A percentile compares a stretch with the other conserved stretches of the same genome.
Conservation (phyloP, 1,284 basidiomycete species). For the Ustilago sp. region DNA sequence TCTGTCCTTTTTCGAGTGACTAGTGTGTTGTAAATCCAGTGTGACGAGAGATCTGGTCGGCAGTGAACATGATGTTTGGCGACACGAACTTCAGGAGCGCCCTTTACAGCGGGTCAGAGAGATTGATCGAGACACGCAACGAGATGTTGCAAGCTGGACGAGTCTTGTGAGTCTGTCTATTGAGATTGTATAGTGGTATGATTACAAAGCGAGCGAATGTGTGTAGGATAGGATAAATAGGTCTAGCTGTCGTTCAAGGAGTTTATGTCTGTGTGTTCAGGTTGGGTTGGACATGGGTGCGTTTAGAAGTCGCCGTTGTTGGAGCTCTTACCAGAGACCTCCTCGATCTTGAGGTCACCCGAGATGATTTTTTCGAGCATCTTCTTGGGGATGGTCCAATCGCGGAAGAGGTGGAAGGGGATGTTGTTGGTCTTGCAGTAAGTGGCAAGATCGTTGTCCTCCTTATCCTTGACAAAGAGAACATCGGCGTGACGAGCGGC, state of each 20-base stretch:
- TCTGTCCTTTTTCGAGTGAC: not conserved
- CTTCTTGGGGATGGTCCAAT: slow-evolving; percentile 66
- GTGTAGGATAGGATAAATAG: slow-evolving; percentile 6
- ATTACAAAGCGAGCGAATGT: slow-evolving; percentile 10
- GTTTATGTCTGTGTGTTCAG: slow-evolving; percentile 4
- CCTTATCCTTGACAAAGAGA: slow-evolving; percentile 68
- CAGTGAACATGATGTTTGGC: too few species aligned
- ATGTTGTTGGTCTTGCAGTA: slow-evolving; percentile 67
- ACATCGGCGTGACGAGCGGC: slow-evolving; percentile 69
- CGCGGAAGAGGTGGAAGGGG: slow-evolving; percentile 66
- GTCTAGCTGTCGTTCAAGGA: not conserved
- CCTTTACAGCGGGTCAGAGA: too few species aligned
- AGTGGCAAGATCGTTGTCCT: slow-evolving; percentile 68
- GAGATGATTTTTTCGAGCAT: slow-evolving; percentile 59
- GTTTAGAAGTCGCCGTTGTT: slow-evolving; percentile 43
- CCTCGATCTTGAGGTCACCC: slow-evolving; percentile 52
- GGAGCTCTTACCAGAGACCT: slow-evolving; percentile 48
- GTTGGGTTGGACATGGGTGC: slow-evolving; percentile 10
- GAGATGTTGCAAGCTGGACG: too few species aligned
- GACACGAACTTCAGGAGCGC: too few species aligned
- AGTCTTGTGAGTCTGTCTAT: not conserved
- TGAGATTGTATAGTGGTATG: slow-evolving; percentile 4
- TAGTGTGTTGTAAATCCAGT: not conserved
- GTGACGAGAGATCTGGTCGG: not conserved
- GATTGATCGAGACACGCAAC: not conserved